A percentile compares a stretch with the other conserved stretches of the same genome.
These are phyloP conservation scores for Leccinellum luteum DNA, from an alignment of 768 basidiomycete species.

Conservation along the genomic window DNA sequence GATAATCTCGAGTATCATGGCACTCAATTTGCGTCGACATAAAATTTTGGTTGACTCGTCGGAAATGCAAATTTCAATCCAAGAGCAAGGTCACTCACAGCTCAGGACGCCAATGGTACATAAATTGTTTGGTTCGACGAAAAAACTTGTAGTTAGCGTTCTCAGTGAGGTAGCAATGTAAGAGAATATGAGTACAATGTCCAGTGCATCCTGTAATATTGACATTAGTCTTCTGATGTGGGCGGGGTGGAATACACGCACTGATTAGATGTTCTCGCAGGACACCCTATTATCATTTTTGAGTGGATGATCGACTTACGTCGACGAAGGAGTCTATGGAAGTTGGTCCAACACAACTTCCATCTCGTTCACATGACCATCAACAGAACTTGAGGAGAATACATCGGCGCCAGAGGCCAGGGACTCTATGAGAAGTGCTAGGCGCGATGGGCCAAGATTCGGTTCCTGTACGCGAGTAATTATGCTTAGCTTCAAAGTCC, in stretches of 20 bases:
- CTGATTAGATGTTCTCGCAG: not conserved
- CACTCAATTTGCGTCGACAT: not conserved
- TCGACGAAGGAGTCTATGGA: not conserved
- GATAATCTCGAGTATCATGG: not conserved
- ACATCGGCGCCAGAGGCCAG: constrained; percentile 77
- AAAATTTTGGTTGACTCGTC: not conserved
- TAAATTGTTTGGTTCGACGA: not conserved
- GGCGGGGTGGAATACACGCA: not conserved
- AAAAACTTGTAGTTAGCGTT: not conserved
- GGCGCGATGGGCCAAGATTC: constrained; percentile 61
- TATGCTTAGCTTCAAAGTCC: not conserved
- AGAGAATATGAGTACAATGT: not conserved
- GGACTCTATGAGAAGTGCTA: constrained; percentile 78
- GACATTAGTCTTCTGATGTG: not conserved
- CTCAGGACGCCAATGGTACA: too few species aligned
- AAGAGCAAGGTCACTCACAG: too few species aligned
- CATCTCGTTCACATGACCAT: constrained; percentile 59
- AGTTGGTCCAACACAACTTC: constrained; percentile 59
- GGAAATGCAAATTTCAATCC: not conserved
- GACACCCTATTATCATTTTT: not conserved
- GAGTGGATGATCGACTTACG: not conserved
- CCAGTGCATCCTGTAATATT: not conserved
- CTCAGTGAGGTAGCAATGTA: too few species aligned
- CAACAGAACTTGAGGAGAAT: constrained; percentile 46
- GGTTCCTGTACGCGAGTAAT: constrained; percentile 46